phyloP scores from a whole-genome alignment of 140 eudicot species.

The Ambrosia hybrid region DNA sequence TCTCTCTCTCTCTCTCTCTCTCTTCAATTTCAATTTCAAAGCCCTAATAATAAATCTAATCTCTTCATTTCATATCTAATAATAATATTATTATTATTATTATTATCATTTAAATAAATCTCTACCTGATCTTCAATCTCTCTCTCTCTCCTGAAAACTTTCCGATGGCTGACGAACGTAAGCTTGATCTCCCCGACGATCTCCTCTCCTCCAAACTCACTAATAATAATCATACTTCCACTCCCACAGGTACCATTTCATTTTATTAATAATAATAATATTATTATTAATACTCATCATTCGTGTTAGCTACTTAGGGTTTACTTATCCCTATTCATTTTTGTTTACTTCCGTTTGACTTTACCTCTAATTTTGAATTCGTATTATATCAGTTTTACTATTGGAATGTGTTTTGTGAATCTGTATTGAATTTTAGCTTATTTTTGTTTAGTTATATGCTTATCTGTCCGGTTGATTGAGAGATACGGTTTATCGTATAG shows the following conservation, averaged over 20 bases:
- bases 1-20: constrained; percentile 5
- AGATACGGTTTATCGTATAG: background rate
- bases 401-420: background rate
- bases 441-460: background rate
- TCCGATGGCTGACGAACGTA: constrained; percentile 49
- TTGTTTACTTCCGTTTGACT: background rate
- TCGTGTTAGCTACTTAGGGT: constrained; percentile 26
- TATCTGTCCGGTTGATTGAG: background rate
- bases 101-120: background rate
- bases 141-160: background rate
- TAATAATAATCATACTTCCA: background rate
- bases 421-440: background rate
- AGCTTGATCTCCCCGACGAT: constrained; percentile 74
- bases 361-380: constrained; percentile 9
- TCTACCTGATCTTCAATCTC: background rate
- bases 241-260: constrained; percentile 46
- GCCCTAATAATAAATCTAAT: constrained; percentile 1
- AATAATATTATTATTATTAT: background rate
- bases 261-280: background rate
- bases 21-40: background rate
- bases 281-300: too few species aligned
- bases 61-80: background rate
- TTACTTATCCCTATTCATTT: constrained; percentile 36
- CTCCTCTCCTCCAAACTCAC: constrained; percentile 57
- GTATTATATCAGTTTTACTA: background rate